phyloP scores from a whole-genome alignment of 192 early-diverging fungal genomes.

The Linnemannia elongata region DNA sequence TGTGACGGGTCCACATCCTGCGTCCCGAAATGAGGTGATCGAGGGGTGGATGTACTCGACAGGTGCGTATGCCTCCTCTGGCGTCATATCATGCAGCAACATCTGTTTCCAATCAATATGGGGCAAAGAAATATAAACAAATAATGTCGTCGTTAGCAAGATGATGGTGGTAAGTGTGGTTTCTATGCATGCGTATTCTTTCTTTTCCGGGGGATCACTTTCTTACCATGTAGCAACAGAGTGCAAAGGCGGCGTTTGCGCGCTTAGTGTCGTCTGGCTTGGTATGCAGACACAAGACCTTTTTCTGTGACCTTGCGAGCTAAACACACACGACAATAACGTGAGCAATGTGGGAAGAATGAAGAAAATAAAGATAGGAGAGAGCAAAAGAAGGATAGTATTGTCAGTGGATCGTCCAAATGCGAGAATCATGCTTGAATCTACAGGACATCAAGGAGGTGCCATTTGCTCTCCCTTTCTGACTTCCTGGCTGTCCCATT shows the following conservation, averaged over 20 bases:
- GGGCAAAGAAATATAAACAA: background rate
- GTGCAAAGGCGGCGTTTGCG: slow-evolving; percentile 77
- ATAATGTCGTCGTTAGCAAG: too few relatives aligned
- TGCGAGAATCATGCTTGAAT: background rate
- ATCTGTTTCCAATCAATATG: slow-evolving; percentile 57
- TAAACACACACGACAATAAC: slow-evolving; percentile 13
- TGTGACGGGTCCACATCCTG: slow-evolving; percentile 75
- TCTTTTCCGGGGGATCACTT: too few relatives aligned
- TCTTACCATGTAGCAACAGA: slow-evolving; percentile 77
- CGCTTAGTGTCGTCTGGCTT: slow-evolving; percentile 69
- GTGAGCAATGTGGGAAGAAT: background rate
- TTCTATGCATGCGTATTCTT: too few relatives aligned
- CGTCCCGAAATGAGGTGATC: slow-evolving; percentile 78
- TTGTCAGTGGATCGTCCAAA: slow-evolving; percentile 8
- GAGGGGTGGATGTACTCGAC: slow-evolving; percentile 61
- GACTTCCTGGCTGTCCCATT: background rate
- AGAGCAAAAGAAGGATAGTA: background rate
- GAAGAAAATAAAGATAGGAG: background rate
- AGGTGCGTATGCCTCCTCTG: slow-evolving; percentile 72
- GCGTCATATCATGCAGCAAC: slow-evolving; percentile 68
- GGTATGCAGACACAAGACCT: slow-evolving; percentile 70
- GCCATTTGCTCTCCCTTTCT: background rate
- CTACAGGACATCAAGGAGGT: background rate
- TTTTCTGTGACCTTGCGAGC: slow-evolving; percentile 62
- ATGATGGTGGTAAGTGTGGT: background rate